Evolutionary conservation across 495 filamentous ascomycete species (phyloP), one percentile per base, ranked within the genome.

Genomic region (Penicillium daleae): DNA sequence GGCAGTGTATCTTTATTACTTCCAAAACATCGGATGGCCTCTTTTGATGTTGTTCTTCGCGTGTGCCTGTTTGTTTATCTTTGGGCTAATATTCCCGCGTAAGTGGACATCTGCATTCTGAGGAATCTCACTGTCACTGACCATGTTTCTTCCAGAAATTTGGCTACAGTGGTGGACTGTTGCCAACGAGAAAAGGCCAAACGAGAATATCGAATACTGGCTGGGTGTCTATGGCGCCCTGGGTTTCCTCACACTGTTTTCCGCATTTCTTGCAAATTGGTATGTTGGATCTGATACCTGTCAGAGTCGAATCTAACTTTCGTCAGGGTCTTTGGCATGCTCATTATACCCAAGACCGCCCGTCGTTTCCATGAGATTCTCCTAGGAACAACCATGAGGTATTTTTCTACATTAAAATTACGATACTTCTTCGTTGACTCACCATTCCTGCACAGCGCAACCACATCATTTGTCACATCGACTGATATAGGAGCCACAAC

Each of bases 121-220:
- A 9, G 19, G 13, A 4, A 48, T 61, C 46, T 0, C 17, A 6
- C 2, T 4, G 6, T 31, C 26, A 51, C 53, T 65, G 46, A 32
- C 29, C 13, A n/a, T 17, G 6, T 1, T 51, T 19, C 22, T 0
- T 51, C 10, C 27, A 71, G 69, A 71, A 53, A 65, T 76, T 12
- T 77, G 76, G 75, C 66, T 78, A 1, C 63, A 77, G 54, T 72
- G 66, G 65, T 78, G 74, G 75, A 69, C 66, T 53, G 42, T 29
- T 24, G 58, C 60, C 10, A 72, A 67, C 53, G 63, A 61, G 55
- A 46, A 57, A 22, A 58, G 49, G 60, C 71, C 65, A 61, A 71
- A 76, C 65, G 63, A 69, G 62, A 17, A 72, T 75, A 24, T 82
- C 74, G 39, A 71, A 56, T 57, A 64, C 62, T 57, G 68, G 72